phyloP scores from a whole-genome alignment of 345 rosid species.

The Turnera subulata region DNA sequence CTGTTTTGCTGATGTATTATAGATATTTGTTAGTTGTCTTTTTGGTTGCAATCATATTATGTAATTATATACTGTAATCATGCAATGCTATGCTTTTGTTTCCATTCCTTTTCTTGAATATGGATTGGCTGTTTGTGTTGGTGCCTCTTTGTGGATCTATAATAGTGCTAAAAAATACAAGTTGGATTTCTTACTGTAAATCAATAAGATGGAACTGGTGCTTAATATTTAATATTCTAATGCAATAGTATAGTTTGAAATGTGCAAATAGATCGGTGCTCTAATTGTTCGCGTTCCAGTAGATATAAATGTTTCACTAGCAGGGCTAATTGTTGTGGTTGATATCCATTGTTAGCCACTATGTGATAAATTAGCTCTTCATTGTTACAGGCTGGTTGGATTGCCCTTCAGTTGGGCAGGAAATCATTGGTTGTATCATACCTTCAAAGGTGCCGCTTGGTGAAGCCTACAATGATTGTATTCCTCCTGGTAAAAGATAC shows the following conservation, averaged over 20 bases:
- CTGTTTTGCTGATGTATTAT: background rate
- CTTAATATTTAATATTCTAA: no score
- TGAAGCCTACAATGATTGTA: constrained; percentile 63
- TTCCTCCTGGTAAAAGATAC: constrained; percentile 95
- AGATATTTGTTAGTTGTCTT: background rate
- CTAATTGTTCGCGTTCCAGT: no score
- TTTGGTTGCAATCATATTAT: background rate
- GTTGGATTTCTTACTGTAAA: no score
- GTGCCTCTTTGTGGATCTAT: no score
- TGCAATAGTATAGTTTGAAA: no score
- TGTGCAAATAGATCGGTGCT: no score
- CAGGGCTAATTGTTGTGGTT: background rate
- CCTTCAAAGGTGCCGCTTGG: constrained; percentile 97
- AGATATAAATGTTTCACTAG: no score
- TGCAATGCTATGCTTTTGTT: no score
- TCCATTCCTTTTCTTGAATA: no score
- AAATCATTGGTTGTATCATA: constrained; percentile 50
- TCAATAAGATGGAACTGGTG: no score
- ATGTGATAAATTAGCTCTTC: constrained; percentile 3
- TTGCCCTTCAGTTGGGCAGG: constrained; percentile 78
- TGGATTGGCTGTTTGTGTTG: no score
- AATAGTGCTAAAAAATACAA: no score
- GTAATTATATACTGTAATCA: background rate
- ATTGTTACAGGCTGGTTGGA: constrained; percentile 78
- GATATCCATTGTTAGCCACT: background rate